Evolutionary conservation across 768 basidiomycete species (phyloP).

Genomic region (Mycena vitilis): DNA sequence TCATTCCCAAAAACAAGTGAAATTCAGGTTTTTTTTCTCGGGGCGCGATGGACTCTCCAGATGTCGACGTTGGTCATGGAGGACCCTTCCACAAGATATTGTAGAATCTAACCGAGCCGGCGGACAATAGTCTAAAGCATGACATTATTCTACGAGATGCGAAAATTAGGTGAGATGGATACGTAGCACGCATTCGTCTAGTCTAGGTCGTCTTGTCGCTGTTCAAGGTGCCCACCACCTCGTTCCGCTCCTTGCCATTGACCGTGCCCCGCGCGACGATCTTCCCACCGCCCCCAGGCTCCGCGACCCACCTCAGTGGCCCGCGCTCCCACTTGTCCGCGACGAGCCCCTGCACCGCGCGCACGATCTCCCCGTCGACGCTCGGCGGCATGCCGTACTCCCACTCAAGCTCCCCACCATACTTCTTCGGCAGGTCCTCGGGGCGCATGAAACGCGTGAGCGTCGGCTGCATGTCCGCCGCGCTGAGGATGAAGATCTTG

Average conservation of each 20-base stretch:
- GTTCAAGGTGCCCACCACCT: conserved; percentile 21
- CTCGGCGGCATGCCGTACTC: conserved; percentile 61
- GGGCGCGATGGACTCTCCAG: too few species aligned
- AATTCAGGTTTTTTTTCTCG: too few species aligned
- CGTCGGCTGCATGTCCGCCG: conserved; percentile 49
- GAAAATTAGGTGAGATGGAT: too few species aligned
- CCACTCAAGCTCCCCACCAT: conserved; percentile 69
- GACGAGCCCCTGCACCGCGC: conserved; percentile 47
- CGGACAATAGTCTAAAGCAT: too few species aligned
- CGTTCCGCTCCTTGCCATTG: conserved; percentile 28
- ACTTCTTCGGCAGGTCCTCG: conserved; percentile 61
- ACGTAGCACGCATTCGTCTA: not conserved
- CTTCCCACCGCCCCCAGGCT: conserved; percentile 20
- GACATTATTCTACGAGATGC: too few species aligned
- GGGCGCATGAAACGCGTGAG: conserved; percentile 56
- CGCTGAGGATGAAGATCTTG: conserved; percentile 66
- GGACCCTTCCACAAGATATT: too few species aligned
- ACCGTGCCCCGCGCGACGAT: conserved; percentile 27
- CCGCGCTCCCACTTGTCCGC: conserved; percentile 48
- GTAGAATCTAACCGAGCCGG: too few species aligned
- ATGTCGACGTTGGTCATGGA: too few species aligned
- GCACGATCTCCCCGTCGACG: conserved; percentile 53
- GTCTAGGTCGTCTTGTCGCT: not conserved
- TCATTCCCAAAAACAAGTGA: too few species aligned
- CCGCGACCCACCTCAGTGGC: conserved; percentile 36